Base-by-base conservation (phyloP, 1,284 basidiomycete species). In the Peniophora sp. region DNA sequence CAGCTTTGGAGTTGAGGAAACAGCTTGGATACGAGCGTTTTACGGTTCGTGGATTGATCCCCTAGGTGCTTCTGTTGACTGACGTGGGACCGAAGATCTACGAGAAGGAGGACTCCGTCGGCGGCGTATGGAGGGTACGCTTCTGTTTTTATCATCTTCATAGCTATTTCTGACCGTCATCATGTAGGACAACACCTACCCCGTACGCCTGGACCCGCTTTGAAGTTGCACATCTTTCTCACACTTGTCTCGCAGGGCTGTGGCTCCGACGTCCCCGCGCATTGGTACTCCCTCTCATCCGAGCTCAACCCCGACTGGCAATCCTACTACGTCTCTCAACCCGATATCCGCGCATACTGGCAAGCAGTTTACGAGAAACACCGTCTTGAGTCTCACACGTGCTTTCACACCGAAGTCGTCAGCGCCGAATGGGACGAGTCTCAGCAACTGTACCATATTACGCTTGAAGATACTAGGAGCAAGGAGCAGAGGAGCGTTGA, bases 261-360 rank as follows among this genome's bases (percentile, higher is more conserved):
- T 53, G 75, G 74, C 9, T 76, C 73, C 20, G 76, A 81, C 55
- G 65, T 78, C 22, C 68, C 74, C 11, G 75, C 63, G 6, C 78
- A 79, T 57, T 78, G 76, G 73, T 80, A 80, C 58, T 74, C 71
- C 43, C 70, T 80, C 44, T 83, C 80, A 5, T 70, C 71, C 10
- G 75, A 78, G 36, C 66, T 72, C 27, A 79, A 81, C 52, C 74
- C 78, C 1, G 55, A 72, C 52, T 81, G 79, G 79, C 57, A 68
- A 20, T 60, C 58, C 12, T 68, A 68, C 57, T 77, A 66, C 57
- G 67, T 71, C 11, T 55, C 55, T 6, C 78, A 80, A 55, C 70
- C 70, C 14, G 76, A 79, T 55, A 68, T 83, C 42, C 70, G 64
- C 45, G 67, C 63, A 11, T 80, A 81, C 58, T 78, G 75, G 75